Evolutionary conservation across 768 basidiomycete genomes (phyloP).

Genomic region (Russula lepida): DNA sequence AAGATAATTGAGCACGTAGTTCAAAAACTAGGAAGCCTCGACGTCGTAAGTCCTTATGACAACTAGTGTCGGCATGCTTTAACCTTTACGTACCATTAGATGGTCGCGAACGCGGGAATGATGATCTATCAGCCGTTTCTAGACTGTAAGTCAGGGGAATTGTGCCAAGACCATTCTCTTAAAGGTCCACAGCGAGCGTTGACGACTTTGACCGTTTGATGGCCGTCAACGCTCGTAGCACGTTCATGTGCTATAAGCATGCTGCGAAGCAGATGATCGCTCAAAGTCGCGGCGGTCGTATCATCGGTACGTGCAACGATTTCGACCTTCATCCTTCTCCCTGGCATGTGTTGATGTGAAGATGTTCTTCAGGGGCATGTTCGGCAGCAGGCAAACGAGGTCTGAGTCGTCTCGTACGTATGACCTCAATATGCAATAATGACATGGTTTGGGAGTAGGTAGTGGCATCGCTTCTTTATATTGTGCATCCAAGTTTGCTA

Average conservation of each 20-base stretch:
- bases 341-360: neutral
- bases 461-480: neutral
- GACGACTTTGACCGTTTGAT: constrained; percentile 4
- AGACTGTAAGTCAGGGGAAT: neutral
- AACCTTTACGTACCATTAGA: constrained; percentile 1
- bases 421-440: neutral
- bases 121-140: neutral
- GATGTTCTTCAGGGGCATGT: neutral
- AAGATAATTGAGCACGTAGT: constrained; percentile 4
- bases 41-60: constrained; percentile 5
- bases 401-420: neutral
- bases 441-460: neutral
- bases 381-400: constrained; percentile 15
- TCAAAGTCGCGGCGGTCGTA: constrained; percentile 17
- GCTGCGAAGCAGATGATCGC: constrained; percentile 24
- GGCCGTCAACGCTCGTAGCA: constrained; percentile 11
- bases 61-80: neutral
- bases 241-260: constrained; percentile 23
- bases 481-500: constrained; percentile 22
- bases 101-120: constrained; percentile 20
- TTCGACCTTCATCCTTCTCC: neutral
- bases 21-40: constrained; percentile 11
- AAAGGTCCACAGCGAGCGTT: neutral
- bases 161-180: neutral
- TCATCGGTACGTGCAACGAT: constrained; percentile 3